These are phyloP conservation scores for Aspergillus wentii DNA, from an alignment of 495 filamentous ascomycete species.

Conservation along the genomic window DNA sequence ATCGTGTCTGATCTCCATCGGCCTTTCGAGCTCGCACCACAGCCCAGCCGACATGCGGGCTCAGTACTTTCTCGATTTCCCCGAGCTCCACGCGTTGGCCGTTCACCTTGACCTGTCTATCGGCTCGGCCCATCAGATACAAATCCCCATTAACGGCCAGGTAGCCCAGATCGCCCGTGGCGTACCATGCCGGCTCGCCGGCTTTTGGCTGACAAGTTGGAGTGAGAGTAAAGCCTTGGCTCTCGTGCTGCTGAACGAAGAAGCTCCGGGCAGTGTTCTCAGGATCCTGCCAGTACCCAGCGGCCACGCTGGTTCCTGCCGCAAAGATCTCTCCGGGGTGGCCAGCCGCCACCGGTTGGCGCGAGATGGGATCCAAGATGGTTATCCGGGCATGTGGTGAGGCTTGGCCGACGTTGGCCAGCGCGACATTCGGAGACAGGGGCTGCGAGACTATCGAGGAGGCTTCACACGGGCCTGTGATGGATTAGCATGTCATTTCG, in stretches of 20 bases:
- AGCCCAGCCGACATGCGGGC: not conserved
- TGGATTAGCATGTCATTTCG: not conserved
- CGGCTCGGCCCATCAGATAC: not conserved
- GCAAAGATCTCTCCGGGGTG: not conserved
- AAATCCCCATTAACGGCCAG: not conserved
- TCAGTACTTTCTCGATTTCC: not conserved
- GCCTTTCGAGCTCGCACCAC: not conserved
- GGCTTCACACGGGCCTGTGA: not conserved
- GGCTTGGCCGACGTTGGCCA: not conserved
- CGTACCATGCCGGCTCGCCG: not conserved
- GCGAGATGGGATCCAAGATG: not conserved
- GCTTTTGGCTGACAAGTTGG: not conserved
- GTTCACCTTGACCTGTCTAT: not conserved
- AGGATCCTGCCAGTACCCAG: not conserved
- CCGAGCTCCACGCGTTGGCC: not conserved
- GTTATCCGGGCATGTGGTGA: not conserved
- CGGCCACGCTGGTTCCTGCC: not conserved
- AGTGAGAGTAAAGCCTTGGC: not conserved
- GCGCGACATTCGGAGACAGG: not conserved
- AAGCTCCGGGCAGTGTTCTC: not conserved
- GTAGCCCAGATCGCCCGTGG: not conserved
- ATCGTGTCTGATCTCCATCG: not conserved
- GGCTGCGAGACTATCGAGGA: not conserved
- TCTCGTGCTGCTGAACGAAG: not conserved
- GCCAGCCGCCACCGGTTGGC: not conserved